A percentile compares a stretch with the other conserved stretches of the same genome.
Evolutionary conservation across 768 basidiomycete species (phyloP).

Genomic region (Hygrophorus pudorinus): DNA sequence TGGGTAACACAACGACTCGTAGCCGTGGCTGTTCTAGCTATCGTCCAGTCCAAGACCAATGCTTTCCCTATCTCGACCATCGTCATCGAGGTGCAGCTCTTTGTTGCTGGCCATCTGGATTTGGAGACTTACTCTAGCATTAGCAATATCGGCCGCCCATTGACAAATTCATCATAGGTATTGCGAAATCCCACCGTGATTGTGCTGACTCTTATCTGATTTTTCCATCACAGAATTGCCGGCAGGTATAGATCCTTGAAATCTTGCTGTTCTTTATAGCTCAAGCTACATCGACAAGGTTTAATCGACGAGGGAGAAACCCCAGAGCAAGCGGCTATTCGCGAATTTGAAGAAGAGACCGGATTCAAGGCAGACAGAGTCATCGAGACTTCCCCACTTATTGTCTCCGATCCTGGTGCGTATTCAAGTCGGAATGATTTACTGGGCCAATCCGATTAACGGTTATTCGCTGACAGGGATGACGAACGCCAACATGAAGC

Average conservation of each 20-base stretch:
- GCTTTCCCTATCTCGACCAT: conserved; percentile 71
- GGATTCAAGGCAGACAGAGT: conserved; percentile 60
- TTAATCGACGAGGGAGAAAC: conserved; percentile 82
- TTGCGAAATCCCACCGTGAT: conserved; percentile 1
- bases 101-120: no score
- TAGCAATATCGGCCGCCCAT: conserved; percentile 82
- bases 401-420: conserved; percentile 67
- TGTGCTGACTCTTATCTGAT: background rate
- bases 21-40: conserved; percentile 82
- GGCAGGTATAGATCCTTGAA: conserved; percentile 17
- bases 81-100: conserved; percentile 48
- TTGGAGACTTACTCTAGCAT: no score
- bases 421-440: background rate
- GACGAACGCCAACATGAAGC: conserved; percentile 90
- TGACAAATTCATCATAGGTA: conserved; percentile 66
- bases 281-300: conserved; percentile 29
- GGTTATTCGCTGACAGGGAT: conserved; percentile 47
- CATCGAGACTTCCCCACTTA: conserved; percentile 48
- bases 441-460: background rate
- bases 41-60: conserved; percentile 65
- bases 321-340: conserved; percentile 67
- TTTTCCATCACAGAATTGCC: conserved; percentile 23
- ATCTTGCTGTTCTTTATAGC: background rate
- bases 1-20: background rate
- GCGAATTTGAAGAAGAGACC: conserved; percentile 91